A percentile compares a stretch with the other conserved stretches of the same genome.
Conservation (phyloP, 1,284 basidiomycete species). For the Lentinula novae-zelandiae region DNA sequence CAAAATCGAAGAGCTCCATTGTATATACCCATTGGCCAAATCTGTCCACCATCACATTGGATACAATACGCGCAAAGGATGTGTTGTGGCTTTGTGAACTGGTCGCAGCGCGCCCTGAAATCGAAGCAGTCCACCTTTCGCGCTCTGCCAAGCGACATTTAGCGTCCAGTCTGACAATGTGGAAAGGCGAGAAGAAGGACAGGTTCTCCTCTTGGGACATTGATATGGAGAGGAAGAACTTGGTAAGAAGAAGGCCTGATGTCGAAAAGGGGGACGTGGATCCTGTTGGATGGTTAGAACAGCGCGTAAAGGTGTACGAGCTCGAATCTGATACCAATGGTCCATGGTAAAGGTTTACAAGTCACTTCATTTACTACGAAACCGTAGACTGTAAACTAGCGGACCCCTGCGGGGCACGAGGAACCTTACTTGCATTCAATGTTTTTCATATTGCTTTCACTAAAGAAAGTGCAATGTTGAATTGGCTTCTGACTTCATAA, state of each 20-base stretch:
- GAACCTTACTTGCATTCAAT: too few relatives aligned
- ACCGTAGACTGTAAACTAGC: too few relatives aligned
- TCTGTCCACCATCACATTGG: background rate
- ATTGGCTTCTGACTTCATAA: too few relatives aligned
- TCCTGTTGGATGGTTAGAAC: background rate
- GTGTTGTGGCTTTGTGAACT: slow-evolving; percentile 7
- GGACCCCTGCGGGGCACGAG: too few relatives aligned
- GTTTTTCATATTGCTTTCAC: too few relatives aligned
- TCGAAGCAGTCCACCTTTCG: slow-evolving; percentile 8
- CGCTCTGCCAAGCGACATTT: slow-evolving; percentile 5
- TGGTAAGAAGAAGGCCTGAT: background rate
- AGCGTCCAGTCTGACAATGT: background rate
- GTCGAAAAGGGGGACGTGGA: background rate
- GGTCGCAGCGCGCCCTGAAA: background rate
- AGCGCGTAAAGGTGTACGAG: background rate
- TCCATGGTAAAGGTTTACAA: background rate
- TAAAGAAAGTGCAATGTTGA: too few relatives aligned
- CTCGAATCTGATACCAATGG: too few relatives aligned
- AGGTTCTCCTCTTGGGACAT: background rate
- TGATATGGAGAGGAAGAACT: background rate
- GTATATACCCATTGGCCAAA: slow-evolving; percentile 1
- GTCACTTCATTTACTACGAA: too few relatives aligned
- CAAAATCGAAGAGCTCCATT: background rate
- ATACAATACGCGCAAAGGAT: slow-evolving; percentile 4
- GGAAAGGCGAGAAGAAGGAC: background rate